A percentile compares a stretch with the other conserved stretches of the same genome.
Evolutionary conservation across 225 moss, liverwort and hornwort genomes (phyloP).

Genomic region (Physcomitrellopsis africana): DNA sequence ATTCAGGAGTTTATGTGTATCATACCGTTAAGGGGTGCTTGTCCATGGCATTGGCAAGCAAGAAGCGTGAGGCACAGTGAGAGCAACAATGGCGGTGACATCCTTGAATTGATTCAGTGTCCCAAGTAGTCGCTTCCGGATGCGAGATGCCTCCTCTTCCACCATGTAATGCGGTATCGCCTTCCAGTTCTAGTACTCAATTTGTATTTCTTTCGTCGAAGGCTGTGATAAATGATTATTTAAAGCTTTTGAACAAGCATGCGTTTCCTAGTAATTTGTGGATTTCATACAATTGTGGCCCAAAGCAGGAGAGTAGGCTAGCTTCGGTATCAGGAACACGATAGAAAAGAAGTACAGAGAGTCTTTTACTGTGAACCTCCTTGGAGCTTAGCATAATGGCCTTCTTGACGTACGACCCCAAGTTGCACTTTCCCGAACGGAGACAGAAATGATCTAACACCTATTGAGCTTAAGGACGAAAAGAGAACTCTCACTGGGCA

Average conservation of each 20-base stretch:
- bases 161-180: background rate
- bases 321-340: background rate
- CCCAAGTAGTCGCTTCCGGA: background rate
- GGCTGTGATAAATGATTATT: background rate
- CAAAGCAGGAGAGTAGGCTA: background rate
- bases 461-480: background rate
- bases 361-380: background rate
- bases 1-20: background rate
- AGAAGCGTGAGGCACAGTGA: constrained; percentile 7
- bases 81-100: background rate
- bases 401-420: background rate
- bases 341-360: background rate
- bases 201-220: background rate
- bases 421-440: background rate
- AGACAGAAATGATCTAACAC: too few species aligned
- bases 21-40: constrained; percentile 11
- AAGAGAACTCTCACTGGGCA: background rate
- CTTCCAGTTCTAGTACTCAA: background rate
- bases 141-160: background rate
- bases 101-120: background rate
- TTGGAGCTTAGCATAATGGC: background rate
- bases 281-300: background rate
- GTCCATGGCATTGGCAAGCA: constrained; percentile 9
- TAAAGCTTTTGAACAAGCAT: background rate
- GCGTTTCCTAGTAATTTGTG: background rate